Evolutionary conservation across 495 filamentous ascomycete species (phyloP), one percentile per base, ranked within the genome.

Genomic region (Penicillium pancosmium): DNA sequence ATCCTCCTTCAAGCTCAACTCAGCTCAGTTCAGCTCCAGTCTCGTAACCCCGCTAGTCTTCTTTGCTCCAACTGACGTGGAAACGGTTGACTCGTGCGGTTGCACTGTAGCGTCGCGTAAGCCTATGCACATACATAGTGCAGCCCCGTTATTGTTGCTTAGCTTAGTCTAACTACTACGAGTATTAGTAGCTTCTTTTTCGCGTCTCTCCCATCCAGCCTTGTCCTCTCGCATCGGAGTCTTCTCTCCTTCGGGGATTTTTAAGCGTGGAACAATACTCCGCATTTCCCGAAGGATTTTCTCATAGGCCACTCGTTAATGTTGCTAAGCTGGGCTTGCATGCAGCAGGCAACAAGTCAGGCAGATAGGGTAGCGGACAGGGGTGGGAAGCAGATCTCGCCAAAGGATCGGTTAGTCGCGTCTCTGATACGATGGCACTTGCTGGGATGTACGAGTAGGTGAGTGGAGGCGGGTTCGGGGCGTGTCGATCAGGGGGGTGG

Each of bases 401-500:
- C 13, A 48, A 48, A 27, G 18, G 18, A 23, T 48, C 46, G 46
- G 46, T 48, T 48, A 48, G 6, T 48, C 46, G 21, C 46, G 46
- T 48, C 46, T 48, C 19, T 48, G 46, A 48, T 48, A 48, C 46
- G 46, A 48, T 48, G 46, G n/a, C 8, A 40, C 11, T 40, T 40
- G 41, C 15, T 9, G 7, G n/a, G n/a, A 44, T 12, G 41, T 23
- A 23, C 23, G 23, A 23, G 23, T 16, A 8, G 41, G 8, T 10
- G 41, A 44, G 41, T 44, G 41, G 23, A 23, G 46, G 46, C 46
- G 23, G 46, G 46, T 48, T 48, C 46, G 46, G 46, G 27, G 46
- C 46, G 46, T 48, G 46, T 48, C 46, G 46, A 48, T 48, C 46
- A 48, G 46, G 46, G 46, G 23, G 41, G 41, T 43, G 40, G 40